These are phyloP conservation scores for Podaxis sp. DNA, from an alignment of 768 basidiomycete species.

Conservation along the genomic window DNA sequence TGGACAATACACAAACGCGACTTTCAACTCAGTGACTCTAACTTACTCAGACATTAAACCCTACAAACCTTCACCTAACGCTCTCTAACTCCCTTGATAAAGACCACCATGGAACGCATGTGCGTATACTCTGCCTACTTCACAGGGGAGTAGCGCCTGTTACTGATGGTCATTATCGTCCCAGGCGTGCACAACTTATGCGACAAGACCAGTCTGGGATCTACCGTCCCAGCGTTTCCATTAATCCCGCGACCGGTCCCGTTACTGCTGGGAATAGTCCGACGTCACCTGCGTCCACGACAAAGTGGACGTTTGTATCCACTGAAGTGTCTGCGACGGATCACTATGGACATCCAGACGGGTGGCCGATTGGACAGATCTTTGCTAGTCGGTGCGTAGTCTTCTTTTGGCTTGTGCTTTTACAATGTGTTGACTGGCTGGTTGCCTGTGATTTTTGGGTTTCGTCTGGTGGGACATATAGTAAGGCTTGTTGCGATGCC, in stretches of 20 bases:
- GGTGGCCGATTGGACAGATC: not conserved
- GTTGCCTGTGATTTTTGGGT: not conserved
- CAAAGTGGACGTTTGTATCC: not conserved
- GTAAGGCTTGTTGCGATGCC: constrained; percentile 25
- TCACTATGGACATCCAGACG: constrained; percentile 14
- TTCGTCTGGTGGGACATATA: constrained; percentile 11
- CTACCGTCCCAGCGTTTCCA: not conserved
- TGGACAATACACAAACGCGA: too few species aligned
- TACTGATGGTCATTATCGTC: not conserved
- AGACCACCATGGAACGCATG: constrained; percentile 14
- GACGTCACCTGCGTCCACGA: not conserved
- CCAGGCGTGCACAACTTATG: constrained; percentile 10
- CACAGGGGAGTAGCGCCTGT: not conserved
- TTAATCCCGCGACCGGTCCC: not conserved
- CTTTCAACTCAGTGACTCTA: too few species aligned
- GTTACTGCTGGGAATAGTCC: not conserved
- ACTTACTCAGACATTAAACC: too few species aligned
- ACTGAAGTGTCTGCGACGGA: constrained; percentile 7
- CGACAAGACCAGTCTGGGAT: constrained; percentile 9
- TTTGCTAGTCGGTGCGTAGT: constrained; percentile 9
- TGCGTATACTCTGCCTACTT: not conserved
- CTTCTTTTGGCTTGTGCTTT: not conserved
- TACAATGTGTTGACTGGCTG: not conserved
- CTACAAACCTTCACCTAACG: not conserved
- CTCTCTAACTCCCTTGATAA: not conserved